Percentiles rank a stretch among this genome's conserved stretches.
phyloP scores from a whole-genome alignment of 2,329 filamentous ascomycete genomes.

The Cladobotryum protrusum region DNA sequence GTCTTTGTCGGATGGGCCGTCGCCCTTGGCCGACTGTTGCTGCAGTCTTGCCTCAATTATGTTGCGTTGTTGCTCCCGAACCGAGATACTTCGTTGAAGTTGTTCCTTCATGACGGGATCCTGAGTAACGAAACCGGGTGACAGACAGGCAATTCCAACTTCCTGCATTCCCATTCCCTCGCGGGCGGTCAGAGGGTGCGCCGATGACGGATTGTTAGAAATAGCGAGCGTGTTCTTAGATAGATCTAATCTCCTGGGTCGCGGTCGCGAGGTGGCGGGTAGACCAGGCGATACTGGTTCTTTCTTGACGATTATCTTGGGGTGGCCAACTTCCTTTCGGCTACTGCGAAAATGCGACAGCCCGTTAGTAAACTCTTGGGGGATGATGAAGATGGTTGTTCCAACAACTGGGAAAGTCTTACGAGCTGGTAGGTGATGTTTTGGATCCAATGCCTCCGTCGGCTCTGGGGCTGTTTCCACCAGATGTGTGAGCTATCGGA shows the following conservation, averaged over 20 bases:
- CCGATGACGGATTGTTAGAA: conserved; percentile 51
- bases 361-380: background rate
- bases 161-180: conserved; percentile 82
- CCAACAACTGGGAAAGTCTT: conserved; percentile 29
- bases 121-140: conserved; percentile 91
- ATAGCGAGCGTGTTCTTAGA: conserved; percentile 54
- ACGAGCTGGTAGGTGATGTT: conserved; percentile 55
- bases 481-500: conserved; percentile 40
- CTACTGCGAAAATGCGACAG: conserved; percentile 23
- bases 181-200: conserved; percentile 71
- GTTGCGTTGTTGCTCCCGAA: conserved; percentile 86
- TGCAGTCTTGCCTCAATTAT: conserved; percentile 91
- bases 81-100: conserved; percentile 85
- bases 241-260: conserved; percentile 68
- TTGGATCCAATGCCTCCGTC: conserved; percentile 36
- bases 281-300: conserved; percentile 85
- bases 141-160: conserved; percentile 88
- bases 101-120: conserved; percentile 97
- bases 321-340: conserved; percentile 50
- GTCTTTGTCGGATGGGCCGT: conserved; percentile 55
- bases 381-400: background rate
- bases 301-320: conserved; percentile 93
- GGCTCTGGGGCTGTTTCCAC: conserved; percentile 49
- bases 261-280: conserved; percentile 54
- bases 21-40: conserved; percentile 75